Evolutionary conservation across 2,329 filamentous ascomycete genomes (phyloP), one percentile per base, ranked within the genome.

Genomic region (Penicillium sp.): DNA sequence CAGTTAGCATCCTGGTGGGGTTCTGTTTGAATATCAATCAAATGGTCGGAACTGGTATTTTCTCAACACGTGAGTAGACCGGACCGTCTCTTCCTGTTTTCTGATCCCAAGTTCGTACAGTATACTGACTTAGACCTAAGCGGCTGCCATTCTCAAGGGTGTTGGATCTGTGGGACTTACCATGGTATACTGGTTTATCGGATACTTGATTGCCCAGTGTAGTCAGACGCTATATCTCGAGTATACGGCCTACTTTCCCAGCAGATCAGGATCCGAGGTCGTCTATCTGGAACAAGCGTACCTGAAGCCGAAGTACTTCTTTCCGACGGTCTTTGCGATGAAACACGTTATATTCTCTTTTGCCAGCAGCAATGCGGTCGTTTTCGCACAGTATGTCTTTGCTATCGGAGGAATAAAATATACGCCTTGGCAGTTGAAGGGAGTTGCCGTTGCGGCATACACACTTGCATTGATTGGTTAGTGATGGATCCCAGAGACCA

Each of bases 281-380:
- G 87, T 88, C 0, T 90, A 89, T 65, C 80, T 90, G 0, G 88
- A 90, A 65, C 88, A 90, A 68, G 85, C 86, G 0, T 91, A 84
- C 63, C 87, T 87, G 0, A 80, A 85, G 1, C 88, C 88, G 0
- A 83, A 80, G 57, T 88, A 86, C 69, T 81, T 90, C 61, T 85
- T 90, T 52, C 86, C 87, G 0, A 85, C 85, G 0, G 80, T 85
- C 0, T 90, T 88, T 69, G 88, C 88, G 0, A 82, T 89, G 2
- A 85, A 88, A 69, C 82, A 83, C 0, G 85, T 90, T 1, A 71
- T 88, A 1, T 75, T 90, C 3, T 89, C 87, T 0, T 90, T 90
- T 64, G 85, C 84, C 64, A 88, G 85, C 65, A 85, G 85, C 43
- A 90, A 90, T 71, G 82, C 86, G 0, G 84, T 90, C 43, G 81